phyloP scores from a whole-genome alignment of 1,139 yeast species.

The Yamadazyma buinensis region DNA sequence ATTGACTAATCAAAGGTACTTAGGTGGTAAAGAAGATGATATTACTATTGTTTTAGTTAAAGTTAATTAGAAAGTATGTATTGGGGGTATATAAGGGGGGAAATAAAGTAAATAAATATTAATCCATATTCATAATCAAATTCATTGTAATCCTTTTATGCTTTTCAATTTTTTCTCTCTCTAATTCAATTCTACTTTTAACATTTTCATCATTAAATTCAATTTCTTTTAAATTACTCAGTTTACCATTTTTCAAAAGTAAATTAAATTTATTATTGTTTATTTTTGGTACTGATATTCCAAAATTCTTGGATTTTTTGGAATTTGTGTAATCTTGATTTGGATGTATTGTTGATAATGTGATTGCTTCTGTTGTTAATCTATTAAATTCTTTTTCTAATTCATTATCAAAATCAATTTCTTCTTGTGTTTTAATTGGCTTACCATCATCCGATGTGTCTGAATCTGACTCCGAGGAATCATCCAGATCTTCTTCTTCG shows the following conservation, averaged over 20 bases:
- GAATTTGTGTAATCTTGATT: background rate
- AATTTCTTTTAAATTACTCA: constrained; percentile 39
- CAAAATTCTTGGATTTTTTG: background rate
- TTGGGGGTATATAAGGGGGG: background rate
- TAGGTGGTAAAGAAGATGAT: constrained; percentile 96
- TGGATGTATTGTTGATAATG: background rate
- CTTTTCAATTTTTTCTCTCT: constrained; percentile 29
- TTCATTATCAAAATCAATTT: constrained; percentile 42
- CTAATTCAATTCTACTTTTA: constrained; percentile 35
- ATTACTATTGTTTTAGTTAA: constrained; percentile 75
- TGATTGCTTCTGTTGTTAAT: constrained; percentile 46
- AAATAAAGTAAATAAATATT: background rate
- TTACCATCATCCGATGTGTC: constrained; percentile 7
- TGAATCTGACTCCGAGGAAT: constrained; percentile 1
- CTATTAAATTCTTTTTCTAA: constrained; percentile 52
- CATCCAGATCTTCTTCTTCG: constrained; percentile 2
- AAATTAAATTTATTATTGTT: constrained; percentile 42
- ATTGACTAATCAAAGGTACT: constrained; percentile 64
- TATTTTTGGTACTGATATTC: constrained; percentile 3
- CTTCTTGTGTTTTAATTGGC: constrained; percentile 12
- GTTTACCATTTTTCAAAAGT: constrained; percentile 50
- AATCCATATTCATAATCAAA: constrained; percentile 40
- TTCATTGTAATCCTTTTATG: constrained; percentile 42
- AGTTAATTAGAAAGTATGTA: constrained; percentile 33
- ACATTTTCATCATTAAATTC: constrained; percentile 42